Evolutionary conservation across 2,329 filamentous ascomycete species (phyloP).

Genomic region (Rugonectria rugulosa): DNA sequence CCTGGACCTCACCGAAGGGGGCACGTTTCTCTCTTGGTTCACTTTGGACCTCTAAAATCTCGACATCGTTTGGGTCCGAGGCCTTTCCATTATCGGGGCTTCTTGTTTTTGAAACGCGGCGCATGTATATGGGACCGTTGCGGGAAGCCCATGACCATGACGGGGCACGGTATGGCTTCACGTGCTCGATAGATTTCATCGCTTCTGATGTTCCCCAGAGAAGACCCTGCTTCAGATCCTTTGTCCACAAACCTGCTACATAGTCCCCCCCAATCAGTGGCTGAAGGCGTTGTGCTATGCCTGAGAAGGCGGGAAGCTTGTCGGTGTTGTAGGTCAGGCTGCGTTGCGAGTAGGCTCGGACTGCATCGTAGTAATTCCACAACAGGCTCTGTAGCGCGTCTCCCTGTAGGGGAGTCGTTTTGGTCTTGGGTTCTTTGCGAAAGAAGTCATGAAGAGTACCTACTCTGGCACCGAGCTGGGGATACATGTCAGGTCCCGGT

Average conservation of each 20-base stretch:
- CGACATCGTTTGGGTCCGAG: not conserved
- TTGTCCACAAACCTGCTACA: constrained; percentile 1
- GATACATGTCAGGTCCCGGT: not conserved
- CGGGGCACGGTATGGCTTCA: constrained; percentile 4
- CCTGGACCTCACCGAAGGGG: not conserved
- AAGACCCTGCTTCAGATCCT: constrained; percentile 2
- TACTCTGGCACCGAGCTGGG: not conserved
- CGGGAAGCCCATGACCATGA: constrained; percentile 11
- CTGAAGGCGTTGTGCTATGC: constrained; percentile 2
- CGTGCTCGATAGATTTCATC: not conserved
- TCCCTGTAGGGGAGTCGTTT: not conserved
- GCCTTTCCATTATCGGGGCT: not conserved
- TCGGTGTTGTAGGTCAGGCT: constrained; percentile 4
- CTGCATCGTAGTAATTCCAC: not conserved
- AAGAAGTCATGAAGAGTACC: not conserved
- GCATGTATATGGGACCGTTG: not conserved
- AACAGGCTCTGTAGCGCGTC: not conserved
- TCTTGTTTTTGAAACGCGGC: too few relatives aligned
- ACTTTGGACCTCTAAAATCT: not conserved
- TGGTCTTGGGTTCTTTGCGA: not conserved
- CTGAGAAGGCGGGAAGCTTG: constrained; percentile 12
- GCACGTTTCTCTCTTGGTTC: not conserved
- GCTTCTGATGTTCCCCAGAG: not conserved
- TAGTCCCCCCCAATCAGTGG: constrained; percentile 3
- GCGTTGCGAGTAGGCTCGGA: not conserved